phyloP scores from a whole-genome alignment of 257 asterid genomes.

The Buddleja alternifolia region DNA sequence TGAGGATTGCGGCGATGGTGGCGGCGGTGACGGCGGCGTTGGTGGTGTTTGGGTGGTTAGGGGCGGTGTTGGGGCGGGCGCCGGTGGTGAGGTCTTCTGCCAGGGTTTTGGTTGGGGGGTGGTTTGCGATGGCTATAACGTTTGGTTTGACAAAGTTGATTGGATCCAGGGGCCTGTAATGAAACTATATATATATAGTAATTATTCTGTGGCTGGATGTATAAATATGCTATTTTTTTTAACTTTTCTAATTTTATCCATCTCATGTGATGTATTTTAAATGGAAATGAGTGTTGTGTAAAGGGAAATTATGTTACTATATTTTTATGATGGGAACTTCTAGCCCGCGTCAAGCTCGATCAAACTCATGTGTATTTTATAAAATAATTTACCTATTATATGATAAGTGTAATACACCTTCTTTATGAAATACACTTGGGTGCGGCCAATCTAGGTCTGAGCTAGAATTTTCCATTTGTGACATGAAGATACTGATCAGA shows the following conservation, averaged over 20 bases:
- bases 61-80: constrained; percentile 69
- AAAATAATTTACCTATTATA: too few species aligned
- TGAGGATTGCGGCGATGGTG: constrained; percentile 60
- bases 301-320: not conserved
- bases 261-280: not conserved
- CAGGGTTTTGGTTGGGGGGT: constrained; percentile 83
- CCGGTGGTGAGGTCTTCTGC: constrained; percentile 52
- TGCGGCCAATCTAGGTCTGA: too few species aligned
- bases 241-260: not conserved
- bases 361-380: too few species aligned
- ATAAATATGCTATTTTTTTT: not conserved
- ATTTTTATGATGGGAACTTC: too few species aligned
- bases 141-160: constrained; percentile 81
- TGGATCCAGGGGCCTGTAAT: constrained; percentile 58
- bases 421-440: too few species aligned
- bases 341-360: too few species aligned
- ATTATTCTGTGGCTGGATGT: constrained; percentile 5
- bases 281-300: not conserved
- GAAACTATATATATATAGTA: not conserved
- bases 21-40: constrained; percentile 66
- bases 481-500: too few species aligned
- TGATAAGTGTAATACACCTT: too few species aligned
- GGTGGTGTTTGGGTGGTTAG: constrained; percentile 73
- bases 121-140: constrained; percentile 86
- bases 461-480: too few species aligned